Base-by-base conservation (phyloP, 1,284 basidiomycete genomes). In the Pascua guehoae region DNA sequence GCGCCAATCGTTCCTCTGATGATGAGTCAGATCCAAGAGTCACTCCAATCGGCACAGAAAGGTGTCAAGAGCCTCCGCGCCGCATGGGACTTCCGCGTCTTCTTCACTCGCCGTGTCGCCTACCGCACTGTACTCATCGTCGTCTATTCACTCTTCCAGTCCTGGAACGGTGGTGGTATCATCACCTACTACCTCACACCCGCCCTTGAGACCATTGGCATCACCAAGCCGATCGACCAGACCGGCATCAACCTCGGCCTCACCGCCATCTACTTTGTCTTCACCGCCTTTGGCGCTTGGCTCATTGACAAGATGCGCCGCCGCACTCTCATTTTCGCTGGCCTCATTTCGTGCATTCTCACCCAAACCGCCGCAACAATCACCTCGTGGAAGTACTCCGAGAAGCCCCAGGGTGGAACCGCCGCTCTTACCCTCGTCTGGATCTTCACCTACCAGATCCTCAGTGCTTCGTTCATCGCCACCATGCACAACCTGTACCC, bases 1-100 rank as follows among this genome's bases (percentile, higher is more conserved):
- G 83, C 82, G 1, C 82, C 82, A 9, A 68, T 83, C 9, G 71
- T 84, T 36, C 70, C 80, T 17, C 70, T 83, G 9, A 80, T 83
- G 66, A 80, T 83, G 72, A 74, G 77, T 43, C 82, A 83, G 62
- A 82, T 83, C 41, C 77, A 81, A 58, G 81, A 82, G 66, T 80
- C 58, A 5, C 49, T 68, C 37, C 47, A 54, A 17, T 37, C 24
- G 24, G 24, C 24, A 32, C 24, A 32, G 24, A 32, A 32, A 7
- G 24, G 24, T 32, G 24, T 32, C n/a, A 56, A 56, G 54, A 50
- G 36, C 16, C 48, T 56, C 32, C 54, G 54, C 8, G 47, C 54
- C 15, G 45, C 79, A 78, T 84, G 82, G 82, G 82, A 84, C 64
- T 83, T 81, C 73, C 70, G 81, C 36, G 76, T 46, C 12, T 50